Evolutionary conservation across 805 yeast species (phyloP), one percentile per base, ranked within the genome.

Genomic region (Saturnispora sanitii): DNA sequence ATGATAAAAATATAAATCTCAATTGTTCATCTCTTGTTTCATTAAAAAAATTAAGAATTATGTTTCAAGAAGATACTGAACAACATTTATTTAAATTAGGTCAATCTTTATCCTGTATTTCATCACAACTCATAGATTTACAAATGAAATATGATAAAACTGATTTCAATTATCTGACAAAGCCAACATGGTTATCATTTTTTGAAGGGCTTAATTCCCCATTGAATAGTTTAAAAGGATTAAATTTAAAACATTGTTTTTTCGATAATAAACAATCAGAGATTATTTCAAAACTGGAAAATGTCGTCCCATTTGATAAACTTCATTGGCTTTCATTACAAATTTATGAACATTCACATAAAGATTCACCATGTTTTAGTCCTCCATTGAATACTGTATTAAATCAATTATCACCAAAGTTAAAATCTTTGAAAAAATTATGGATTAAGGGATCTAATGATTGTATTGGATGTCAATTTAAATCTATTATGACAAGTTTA

Each of bases 201-300:
- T 57, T 57, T 38, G 38, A 42, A 6, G 33, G 32, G 3, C 37
- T 48, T n/a, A 12, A 15, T 11, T 7, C 21, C 13, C n/a, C 18
- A 2, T 26, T 19, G 28, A 16, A 42, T 4, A 45, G 36, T 2
- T 37, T 58, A 28, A 50, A 35, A 16, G 35, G 35, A 5, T 35
- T 58, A 9, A 46, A 44, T 16, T 32, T 58, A 21, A 45, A 42
- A 4, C 49, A 45, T 21, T 57, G 61, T 30, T 54, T 54, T 37
- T 46, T 55, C 33, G 53, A 40, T 9, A 35, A 47, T 26, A 31
- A 43, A 6, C 60, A 56, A 36, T 19, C n/a, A 1, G 23, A 22
- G 3, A 35, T 47, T 4, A 33, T 47, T 37, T 62, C 64, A 32
- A 51, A 54, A 17, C 57, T 76, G 56, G 58, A 59, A 26, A 55